Evolutionary conservation across 768 basidiomycete species (phyloP), one percentile per base, ranked within the genome.

Genomic region (Tricholoma hemisulphureum): DNA sequence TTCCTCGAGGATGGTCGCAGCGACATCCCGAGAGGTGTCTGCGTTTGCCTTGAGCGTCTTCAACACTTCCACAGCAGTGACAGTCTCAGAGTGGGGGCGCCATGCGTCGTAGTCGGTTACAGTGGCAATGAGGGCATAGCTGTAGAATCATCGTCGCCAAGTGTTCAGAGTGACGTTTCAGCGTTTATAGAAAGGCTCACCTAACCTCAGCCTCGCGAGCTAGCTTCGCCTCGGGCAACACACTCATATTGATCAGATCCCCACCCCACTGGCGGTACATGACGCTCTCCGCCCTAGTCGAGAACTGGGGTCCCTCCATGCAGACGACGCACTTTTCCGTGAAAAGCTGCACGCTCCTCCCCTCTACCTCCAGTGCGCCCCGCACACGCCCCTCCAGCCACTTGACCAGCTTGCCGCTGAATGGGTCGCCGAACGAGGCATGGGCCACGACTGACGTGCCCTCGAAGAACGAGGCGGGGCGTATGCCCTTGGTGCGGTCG

Each of bases 251-350:
- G 75, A 96, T 95, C 68, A 96, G 75, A 71, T 96, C 93, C 6
- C 86, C 92, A 8, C 96, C 96, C 90, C 92, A 95, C 48, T 81
- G 80, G 20, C 94, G 81, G 72, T 98, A 97, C 95, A 97, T 94
- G 65, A 83, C 65, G 67, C 92, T 95, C 82, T 99, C 96, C 16
- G 96, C 96, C 34, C 96, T 78, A n/a, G 96, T 99, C 55, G 94
- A 96, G 79, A 99, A 99, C 73, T 95, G 94, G 29, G 91, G 91
- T 50, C 95, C 95, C 69, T 98, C 95, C 93, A 98, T 98, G 69
- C 93, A 95, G 49, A 98, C 88, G 57, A 98, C 84, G 18, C 86
- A 89, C 79, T 88, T 94, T 26, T 84, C 88, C 52, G 83, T 85
- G 72, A 94, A 92, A 55, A 98, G 72, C 73, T 83, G 76, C 34